Conservation (phyloP, 1,284 basidiomycete species). For the Peniophora sp. region DNA sequence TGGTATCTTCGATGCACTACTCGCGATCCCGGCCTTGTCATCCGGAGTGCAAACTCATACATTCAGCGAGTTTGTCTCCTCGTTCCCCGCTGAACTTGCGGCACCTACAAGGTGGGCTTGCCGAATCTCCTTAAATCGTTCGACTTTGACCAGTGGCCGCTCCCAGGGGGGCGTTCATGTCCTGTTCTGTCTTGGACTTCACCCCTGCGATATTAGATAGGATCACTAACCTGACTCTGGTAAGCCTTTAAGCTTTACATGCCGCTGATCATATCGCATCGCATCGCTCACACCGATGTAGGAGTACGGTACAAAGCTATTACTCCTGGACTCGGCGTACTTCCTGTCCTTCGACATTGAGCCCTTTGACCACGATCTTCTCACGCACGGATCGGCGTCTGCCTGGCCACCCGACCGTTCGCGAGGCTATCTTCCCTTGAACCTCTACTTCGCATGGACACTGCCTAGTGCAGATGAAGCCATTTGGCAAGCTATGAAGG, state of each 20-base stretch:
- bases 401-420: conserved; percentile 9
- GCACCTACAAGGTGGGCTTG: background rate
- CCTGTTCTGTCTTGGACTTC: background rate
- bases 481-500: background rate
- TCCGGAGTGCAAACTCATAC: conserved; percentile 5
- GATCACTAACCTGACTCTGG: conserved; percentile 2
- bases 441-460: conserved; percentile 2
- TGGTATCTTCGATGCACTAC: conserved; percentile 10
- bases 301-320: conserved; percentile 5
- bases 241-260: no score
- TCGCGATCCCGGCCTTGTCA: conserved; percentile 3
- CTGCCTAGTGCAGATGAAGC: background rate
- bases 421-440: conserved; percentile 4
- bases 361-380: conserved; percentile 5
- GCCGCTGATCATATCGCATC: background rate
- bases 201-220: background rate
- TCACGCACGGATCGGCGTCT: conserved; percentile 5
- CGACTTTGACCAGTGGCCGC: background rate
- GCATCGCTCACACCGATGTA: background rate
- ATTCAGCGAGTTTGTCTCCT: conserved; percentile 2
- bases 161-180: background rate
- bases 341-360: conserved; percentile 8
- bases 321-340: background rate
- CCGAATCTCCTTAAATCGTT: background rate
- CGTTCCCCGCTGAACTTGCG: background rate